These are phyloP conservation scores for Boletus smithii DNA, from an alignment of 1,284 basidiomycete species.

Conservation along the genomic window DNA sequence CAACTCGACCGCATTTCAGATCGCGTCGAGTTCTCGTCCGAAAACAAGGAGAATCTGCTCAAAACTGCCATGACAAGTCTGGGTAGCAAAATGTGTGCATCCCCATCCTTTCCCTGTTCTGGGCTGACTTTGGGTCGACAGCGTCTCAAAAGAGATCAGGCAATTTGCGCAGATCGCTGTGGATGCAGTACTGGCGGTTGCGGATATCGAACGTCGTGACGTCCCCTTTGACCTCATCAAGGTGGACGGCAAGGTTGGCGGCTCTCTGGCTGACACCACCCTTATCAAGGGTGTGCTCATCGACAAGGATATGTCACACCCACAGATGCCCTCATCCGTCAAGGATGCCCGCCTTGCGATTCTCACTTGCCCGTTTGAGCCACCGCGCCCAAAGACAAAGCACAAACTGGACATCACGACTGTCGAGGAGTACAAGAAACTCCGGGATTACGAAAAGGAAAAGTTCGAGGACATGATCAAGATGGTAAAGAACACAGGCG, in stretches of 20 bases:
- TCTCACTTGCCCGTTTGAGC: slow-evolving; percentile 98
- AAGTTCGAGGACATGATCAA: slow-evolving; percentile 98
- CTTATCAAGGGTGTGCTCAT: slow-evolving; percentile 95
- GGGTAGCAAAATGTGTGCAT: slow-evolving; percentile 88
- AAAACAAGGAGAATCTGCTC: slow-evolving; percentile 82
- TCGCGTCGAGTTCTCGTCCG: slow-evolving; percentile 78
- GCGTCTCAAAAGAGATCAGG: slow-evolving; percentile 93
- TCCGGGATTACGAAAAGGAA: slow-evolving; percentile 92
- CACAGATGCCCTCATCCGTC: slow-evolving; percentile 92
- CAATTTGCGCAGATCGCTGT: slow-evolving; percentile 98
- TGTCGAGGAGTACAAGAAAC: slow-evolving; percentile 97
- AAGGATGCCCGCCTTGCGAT: slow-evolving; percentile 92
- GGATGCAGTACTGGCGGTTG: slow-evolving; percentile 93
- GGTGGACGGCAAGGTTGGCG: slow-evolving; percentile 98
- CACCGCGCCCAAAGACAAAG: slow-evolving; percentile 98
- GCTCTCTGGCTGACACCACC: slow-evolving; percentile 90
- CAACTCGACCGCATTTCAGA: slow-evolving; percentile 95
- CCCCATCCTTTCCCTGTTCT: neutral
- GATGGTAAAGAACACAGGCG: slow-evolving; percentile 95
- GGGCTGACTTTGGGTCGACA: slow-evolving; percentile 34
- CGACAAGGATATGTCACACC: slow-evolving; percentile 99
- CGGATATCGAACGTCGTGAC: slow-evolving; percentile 91
- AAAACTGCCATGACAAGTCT: slow-evolving; percentile 96
- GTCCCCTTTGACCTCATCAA: slow-evolving; percentile 99
- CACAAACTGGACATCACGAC: slow-evolving; percentile 97